Conservation (phyloP, 228 moss, liverwort and hornwort species). For the Sphagnum magellanicum region DNA sequence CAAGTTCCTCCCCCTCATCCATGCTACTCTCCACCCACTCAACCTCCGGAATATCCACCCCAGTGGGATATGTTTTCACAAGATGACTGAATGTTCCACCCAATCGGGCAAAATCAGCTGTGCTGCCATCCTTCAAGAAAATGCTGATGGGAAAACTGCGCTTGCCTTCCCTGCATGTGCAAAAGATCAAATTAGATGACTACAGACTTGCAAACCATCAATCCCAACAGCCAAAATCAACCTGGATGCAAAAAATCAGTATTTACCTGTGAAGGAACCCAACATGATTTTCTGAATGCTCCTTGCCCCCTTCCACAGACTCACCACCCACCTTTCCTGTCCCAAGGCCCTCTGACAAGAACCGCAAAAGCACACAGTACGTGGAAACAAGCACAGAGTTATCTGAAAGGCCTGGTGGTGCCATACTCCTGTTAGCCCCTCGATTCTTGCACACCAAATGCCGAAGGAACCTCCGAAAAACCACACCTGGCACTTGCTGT, state of each 20-base stretch:
- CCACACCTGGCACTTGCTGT: slow-evolving; percentile 67
- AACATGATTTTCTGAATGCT: slow-evolving; percentile 34
- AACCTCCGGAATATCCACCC: slow-evolving; percentile 60
- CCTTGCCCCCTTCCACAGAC: slow-evolving; percentile 46
- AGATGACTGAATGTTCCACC: slow-evolving; percentile 96
- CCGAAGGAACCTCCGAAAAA: slow-evolving; percentile 75
- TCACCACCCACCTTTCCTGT: slow-evolving; percentile 44
- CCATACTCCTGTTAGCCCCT: slow-evolving; percentile 85
- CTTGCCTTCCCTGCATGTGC: slow-evolving; percentile 55
- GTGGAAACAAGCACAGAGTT: slow-evolving; percentile 83
- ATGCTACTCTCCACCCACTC: slow-evolving; percentile 95
- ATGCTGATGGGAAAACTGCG: slow-evolving; percentile 77
- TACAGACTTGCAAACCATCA: not conserved
- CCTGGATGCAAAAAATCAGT: not conserved
- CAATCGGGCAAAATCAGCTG: slow-evolving; percentile 79
- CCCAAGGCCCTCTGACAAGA: slow-evolving; percentile 77
- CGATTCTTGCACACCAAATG: slow-evolving; percentile 77
- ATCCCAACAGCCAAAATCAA: not conserved
- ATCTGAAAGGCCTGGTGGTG: slow-evolving; percentile 84
- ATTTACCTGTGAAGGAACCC: slow-evolving; percentile 60
- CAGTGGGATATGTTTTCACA: slow-evolving; percentile 56
- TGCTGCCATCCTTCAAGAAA: slow-evolving; percentile 76
- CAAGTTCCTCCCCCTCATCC: slow-evolving; percentile 72
- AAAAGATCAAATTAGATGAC: too few relatives aligned
- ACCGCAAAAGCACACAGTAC: slow-evolving; percentile 72